These are phyloP conservation scores for Sclerotiophoma versabilis DNA, from an alignment of 2,329 filamentous ascomycete species.

Conservation along the genomic window DNA sequence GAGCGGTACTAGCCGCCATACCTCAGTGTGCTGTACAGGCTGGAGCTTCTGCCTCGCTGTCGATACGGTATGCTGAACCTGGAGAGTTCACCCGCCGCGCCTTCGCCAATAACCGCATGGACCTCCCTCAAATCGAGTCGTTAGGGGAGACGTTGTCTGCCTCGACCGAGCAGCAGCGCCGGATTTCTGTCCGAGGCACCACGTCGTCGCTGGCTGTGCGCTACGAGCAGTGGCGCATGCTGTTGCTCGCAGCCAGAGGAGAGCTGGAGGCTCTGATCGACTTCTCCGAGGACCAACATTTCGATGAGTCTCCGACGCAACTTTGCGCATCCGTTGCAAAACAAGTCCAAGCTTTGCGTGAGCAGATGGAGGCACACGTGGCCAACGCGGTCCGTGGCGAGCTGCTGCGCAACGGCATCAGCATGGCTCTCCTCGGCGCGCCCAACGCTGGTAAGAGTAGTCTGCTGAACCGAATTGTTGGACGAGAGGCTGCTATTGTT, in stretches of 20 bases:
- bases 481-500: conserved; percentile 93
- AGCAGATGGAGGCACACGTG: conserved; percentile 72
- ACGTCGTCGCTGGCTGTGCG: conserved; percentile 72
- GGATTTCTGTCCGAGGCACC: conserved; percentile 80
- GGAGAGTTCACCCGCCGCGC: conserved; percentile 95
- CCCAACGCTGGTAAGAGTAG: conserved; percentile 97
- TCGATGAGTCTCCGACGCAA: conserved; percentile 82
- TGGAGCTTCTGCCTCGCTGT: conserved; percentile 4
- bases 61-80: conserved; percentile 86
- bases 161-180: conserved; percentile 90
- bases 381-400: conserved; percentile 82
- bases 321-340: conserved; percentile 73
- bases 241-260: conserved; percentile 80
- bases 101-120: conserved; percentile 84
- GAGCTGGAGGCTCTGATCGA: conserved; percentile 96
- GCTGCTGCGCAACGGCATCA: conserved; percentile 83
- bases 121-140: conserved; percentile 81
- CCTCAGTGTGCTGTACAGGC: conserved; percentile 55
- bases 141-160: conserved; percentile 67
- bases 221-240: conserved; percentile 83
- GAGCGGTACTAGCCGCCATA: conserved; percentile 82
- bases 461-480: conserved; percentile 86
- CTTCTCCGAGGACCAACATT: conserved; percentile 96
- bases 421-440: conserved; percentile 84
- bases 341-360: conserved; percentile 68